A percentile compares a stretch with the other conserved stretches of the same genome.
These are phyloP conservation scores for Opeltia flavorubescens DNA, from an alignment of 495 filamentous ascomycete species.

Conservation along the genomic window DNA sequence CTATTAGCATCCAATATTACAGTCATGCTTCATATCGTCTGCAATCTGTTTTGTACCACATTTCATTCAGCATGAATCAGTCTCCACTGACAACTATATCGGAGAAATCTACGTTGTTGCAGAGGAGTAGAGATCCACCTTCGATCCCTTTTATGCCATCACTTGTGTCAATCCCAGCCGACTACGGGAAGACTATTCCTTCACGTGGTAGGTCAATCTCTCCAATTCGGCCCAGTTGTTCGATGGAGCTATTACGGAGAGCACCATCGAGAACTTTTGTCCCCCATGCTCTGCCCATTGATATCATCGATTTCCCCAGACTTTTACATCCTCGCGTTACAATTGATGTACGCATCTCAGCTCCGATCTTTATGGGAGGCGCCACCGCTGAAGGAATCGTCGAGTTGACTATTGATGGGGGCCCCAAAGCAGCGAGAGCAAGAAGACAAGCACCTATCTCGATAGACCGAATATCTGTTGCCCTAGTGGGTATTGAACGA, in stretches of 20 bases:
- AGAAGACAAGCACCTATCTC: conserved; percentile 14
- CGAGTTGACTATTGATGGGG: conserved; percentile 23
- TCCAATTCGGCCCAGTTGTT: conserved; percentile 11
- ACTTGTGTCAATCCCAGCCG: neutral
- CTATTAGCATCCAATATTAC: too few species aligned
- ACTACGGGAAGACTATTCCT: conserved; percentile 5
- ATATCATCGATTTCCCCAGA: conserved; percentile 24
- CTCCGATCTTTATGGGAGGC: conserved; percentile 28
- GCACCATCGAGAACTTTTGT: conserved; percentile 25
- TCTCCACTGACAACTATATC: neutral
- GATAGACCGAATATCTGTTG: conserved; percentile 31
- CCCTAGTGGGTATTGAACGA: conserved; percentile 36
- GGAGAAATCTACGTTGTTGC: neutral
- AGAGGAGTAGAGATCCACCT: neutral
- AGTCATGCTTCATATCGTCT: too few species aligned
- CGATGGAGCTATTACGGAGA: conserved; percentile 4
- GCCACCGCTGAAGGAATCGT: conserved; percentile 26
- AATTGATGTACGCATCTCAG: conserved; percentile 20
- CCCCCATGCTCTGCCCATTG: conserved; percentile 20
- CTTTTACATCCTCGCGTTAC: conserved; percentile 21
- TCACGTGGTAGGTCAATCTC: conserved; percentile 13
- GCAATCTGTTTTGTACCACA: too few species aligned
- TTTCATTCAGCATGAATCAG: neutral
- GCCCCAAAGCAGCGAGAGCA: conserved; percentile 12
- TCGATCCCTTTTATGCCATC: neutral